Evolutionary conservation across 2,329 filamentous ascomycete species (phyloP), one percentile per base, ranked within the genome.

Genomic region (Colletotrichum simmondsii): DNA sequence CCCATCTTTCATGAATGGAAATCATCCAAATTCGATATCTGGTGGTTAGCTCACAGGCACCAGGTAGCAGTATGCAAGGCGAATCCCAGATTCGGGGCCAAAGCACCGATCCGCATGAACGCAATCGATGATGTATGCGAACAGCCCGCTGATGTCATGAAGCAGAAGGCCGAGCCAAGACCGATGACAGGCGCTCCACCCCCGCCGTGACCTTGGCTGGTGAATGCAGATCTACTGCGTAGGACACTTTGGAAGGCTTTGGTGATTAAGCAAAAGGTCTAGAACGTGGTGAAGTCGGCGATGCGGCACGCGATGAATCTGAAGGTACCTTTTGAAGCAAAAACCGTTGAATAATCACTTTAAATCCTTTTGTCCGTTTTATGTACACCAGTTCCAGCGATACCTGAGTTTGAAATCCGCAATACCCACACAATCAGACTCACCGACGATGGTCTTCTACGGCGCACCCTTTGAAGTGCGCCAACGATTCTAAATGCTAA

Each of bases 31-130:
- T 49, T n/a, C 42, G 22, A 68, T 63, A 32, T 26, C 2, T 24
- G 16, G 46, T 12, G 24, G n/a, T 35, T 35, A 12, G 32, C 32
- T 12, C 11, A 12, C 32, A 12, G 4, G 32, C 3, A 4, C 32
- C 11, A 12, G 11, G 32, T 35, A 35, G 32, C 32, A 35, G 11
- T 35, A 11, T 35, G 54, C 24, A 11, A 16, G 19, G 19, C 11
- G n/a, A 54, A 62, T 5, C 16, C 35, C 58, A 68, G 58, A 63
- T 63, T 56, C 30, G 65, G 57, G 52, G 64, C 64, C 11, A 59
- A 59, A 66, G 14, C n/a, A 35, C 65, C 65, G 65, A 67, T 67
- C 56, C 60, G 37, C 65, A 61, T 53, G 56, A 67, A 67, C 28
- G 4, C 28, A n/a, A 19, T 22, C 16, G 65, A 54, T 53, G 56